These are phyloP conservation scores for Aspergillus sp. DNA, from an alignment of 2,329 filamentous ascomycete species.

Conservation along the genomic window DNA sequence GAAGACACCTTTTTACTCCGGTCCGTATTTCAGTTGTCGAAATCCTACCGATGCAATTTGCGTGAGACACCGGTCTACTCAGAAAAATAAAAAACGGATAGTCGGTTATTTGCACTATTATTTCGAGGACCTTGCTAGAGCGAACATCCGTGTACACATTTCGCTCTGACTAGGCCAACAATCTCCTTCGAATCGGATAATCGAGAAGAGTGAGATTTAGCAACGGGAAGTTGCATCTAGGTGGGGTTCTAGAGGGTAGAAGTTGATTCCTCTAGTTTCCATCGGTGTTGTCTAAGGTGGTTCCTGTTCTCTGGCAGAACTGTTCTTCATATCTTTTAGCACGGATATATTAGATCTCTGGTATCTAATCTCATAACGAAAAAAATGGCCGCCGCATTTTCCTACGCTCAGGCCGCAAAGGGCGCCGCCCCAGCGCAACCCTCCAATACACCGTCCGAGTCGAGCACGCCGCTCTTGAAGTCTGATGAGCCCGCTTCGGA, in stretches of 20 bases:
- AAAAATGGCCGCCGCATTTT: conserved; percentile 64
- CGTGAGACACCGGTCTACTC: conserved; percentile 20
- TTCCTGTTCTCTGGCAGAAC: conserved; percentile 29
- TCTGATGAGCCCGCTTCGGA: conserved; percentile 30
- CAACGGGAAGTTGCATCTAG: conserved; percentile 27
- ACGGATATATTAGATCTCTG: conserved; percentile 20
- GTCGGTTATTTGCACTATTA: conserved; percentile 1
- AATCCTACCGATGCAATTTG: conserved; percentile 27
- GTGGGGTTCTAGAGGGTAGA: conserved; percentile 31
- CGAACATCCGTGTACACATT: conserved; percentile 8
- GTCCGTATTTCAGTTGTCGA: conserved; percentile 8
- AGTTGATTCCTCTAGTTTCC: conserved; percentile 25
- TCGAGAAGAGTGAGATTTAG: conserved; percentile 22
- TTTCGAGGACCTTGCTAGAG: conserved; percentile 4
- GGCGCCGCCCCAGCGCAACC: conserved; percentile 60
- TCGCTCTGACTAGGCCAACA: conserved; percentile 6
- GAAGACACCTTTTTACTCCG: conserved; percentile 14
- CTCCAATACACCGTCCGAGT: conserved; percentile 41
- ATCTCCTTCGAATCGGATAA: conserved; percentile 8
- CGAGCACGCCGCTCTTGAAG: conserved; percentile 29
- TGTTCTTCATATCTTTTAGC: conserved; percentile 14
- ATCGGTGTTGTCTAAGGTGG: conserved; percentile 25
- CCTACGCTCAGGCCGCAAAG: conserved; percentile 94
- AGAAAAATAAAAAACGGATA: conserved; percentile 9
- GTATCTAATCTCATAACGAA: conserved; percentile 6